Conservation (phyloP, 1,284 basidiomycete species). For the Phaffia rhodozyma region DNA sequence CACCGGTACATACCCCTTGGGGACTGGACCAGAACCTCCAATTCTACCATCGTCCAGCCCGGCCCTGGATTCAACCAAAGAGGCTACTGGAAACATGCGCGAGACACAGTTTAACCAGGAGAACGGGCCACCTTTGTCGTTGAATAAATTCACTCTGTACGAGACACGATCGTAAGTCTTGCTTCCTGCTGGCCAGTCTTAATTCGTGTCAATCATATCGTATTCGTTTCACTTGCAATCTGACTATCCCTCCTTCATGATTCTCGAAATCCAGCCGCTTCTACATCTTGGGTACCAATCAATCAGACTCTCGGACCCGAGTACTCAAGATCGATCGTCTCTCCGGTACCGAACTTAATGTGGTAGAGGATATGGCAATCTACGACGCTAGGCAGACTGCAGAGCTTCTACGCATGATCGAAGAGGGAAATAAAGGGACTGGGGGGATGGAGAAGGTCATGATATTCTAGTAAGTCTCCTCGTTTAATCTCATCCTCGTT, state of each 20-base stretch:
- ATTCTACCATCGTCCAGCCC: too few species aligned
- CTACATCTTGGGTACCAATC: conserved; percentile 77
- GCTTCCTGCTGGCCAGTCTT: too few species aligned
- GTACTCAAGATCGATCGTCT: conserved; percentile 87
- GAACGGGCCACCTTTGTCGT: conserved; percentile 24
- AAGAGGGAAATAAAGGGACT: conserved; percentile 78
- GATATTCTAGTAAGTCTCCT: conserved; percentile 48
- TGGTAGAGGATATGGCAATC: conserved; percentile 73
- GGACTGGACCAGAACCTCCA: too few species aligned
- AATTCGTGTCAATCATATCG: neutral
- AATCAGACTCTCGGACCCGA: conserved; percentile 68
- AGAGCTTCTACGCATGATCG: conserved; percentile 81
- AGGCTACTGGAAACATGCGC: too few species aligned
- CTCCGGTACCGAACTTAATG: conserved; percentile 50
- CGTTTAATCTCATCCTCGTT: conserved; percentile 11
- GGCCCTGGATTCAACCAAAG: too few species aligned
- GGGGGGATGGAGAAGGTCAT: conserved; percentile 76
- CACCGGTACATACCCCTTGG: too few species aligned
- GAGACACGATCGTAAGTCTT: conserved; percentile 54
- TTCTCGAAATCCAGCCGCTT: conserved; percentile 45
- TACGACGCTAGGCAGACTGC: conserved; percentile 84
- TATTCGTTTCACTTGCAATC: neutral
- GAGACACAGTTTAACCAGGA: neutral
- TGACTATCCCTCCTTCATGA: neutral
- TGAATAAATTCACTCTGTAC: conserved; percentile 83